Evolutionary conservation across 345 rosid genomes (phyloP), one percentile per base, ranked within the genome.

Genomic region (Corchorus capsularis): DNA sequence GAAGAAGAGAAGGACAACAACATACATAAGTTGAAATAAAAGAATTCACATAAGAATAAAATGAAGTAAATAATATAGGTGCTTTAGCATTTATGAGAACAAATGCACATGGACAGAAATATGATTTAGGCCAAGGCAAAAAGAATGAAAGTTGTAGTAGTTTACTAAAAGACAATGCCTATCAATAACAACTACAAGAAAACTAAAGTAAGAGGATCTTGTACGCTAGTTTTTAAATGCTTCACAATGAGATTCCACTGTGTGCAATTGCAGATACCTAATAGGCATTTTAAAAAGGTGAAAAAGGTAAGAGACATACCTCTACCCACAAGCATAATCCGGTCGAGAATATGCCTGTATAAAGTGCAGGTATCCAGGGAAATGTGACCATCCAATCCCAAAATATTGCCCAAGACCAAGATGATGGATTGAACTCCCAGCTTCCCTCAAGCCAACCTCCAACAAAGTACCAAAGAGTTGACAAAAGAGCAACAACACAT

Each of bases 311-410:
- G 68, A 65, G 35, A 53, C 3, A 19, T 84, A 87, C 91, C 94
- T 91, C 93, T 75, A 87, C 76, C 93, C 91, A 89, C 73, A 91
- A 82, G 80, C 91, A 87, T 67, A 89, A 67, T 22, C 86, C 85
- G 11, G 91, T 86, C 17, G 93, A 89, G 79, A 91, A 85, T 57
- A 85, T 27, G 76, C 93, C 89, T 0, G 93, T 85, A 77, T 86
- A 89, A 68, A 91, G 82, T 34, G 90, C 85, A 60, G 94, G 91
- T 63, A 91, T 80, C 95, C 91, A 87, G 60, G 93, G 93, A 80
- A 88, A 91, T 17, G 75, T 68, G 72, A 82, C 78, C 77, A 87
- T 77, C 75, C 74, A 87, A 68, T 83, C 81, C 85, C 82, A 82
- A 72, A 78, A 60, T 53, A 62, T 69, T 39, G 75, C 39, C 93